These are phyloP conservation scores for Leccinellum luteum DNA, from an alignment of 768 basidiomycete genomes.

Conservation along the genomic window DNA sequence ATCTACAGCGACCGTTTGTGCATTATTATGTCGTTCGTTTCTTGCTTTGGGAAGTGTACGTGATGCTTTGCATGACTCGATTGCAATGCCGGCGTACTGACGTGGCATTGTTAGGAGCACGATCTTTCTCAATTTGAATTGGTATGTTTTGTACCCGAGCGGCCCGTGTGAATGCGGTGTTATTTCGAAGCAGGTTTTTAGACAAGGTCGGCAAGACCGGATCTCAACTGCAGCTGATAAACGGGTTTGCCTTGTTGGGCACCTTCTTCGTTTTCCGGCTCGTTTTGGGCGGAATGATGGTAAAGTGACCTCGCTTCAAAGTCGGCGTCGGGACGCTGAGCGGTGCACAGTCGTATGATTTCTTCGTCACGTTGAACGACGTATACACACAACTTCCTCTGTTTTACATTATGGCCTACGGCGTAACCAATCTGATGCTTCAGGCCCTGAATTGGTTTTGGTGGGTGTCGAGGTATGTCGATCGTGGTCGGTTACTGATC, in stretches of 20 bases:
- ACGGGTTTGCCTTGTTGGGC: constrained; percentile 63
- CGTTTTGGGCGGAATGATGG: constrained; percentile 60
- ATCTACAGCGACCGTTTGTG: constrained; percentile 63
- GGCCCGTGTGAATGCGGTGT: neutral
- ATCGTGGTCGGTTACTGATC: neutral
- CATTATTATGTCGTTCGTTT: constrained; percentile 78
- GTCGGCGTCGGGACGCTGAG: constrained; percentile 1
- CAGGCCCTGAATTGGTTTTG: constrained; percentile 79
- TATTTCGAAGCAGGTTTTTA: constrained; percentile 51
- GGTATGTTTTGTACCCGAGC: constrained; percentile 42
- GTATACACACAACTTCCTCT: constrained; percentile 55
- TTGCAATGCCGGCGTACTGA: constrained; percentile 1
- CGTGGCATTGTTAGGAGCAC: constrained; percentile 53
- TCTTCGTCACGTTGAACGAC: constrained; percentile 56
- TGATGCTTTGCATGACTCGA: constrained; percentile 1
- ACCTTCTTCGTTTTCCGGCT: constrained; percentile 73
- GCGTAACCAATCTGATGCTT: constrained; percentile 59
- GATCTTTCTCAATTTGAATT: constrained; percentile 85
- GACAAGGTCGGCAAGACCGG: constrained; percentile 78
- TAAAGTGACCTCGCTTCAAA: constrained; percentile 5
- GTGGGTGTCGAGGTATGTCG: constrained; percentile 38
- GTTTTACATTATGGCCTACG: constrained; percentile 49
- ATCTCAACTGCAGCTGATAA: constrained; percentile 61
- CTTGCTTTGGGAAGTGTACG: constrained; percentile 79
- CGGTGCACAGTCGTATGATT: constrained; percentile 55